phyloP scores from a whole-genome alignment of 1,284 basidiomycete species.

The Rhodotorula sp. region DNA sequence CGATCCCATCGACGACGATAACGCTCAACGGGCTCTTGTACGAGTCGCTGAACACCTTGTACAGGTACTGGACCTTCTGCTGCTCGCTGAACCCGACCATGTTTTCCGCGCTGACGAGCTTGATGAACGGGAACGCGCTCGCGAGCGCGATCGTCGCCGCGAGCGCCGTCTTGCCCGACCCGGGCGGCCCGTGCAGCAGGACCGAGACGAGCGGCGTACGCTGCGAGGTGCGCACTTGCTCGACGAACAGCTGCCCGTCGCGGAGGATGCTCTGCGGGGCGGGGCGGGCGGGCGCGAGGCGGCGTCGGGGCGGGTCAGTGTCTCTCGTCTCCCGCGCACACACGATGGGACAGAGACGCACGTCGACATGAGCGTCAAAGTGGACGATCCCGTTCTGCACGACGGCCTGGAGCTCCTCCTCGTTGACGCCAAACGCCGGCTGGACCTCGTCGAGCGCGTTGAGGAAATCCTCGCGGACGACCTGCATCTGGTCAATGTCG shows the following conservation, averaged over 20 bases:
- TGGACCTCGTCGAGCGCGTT: conserved; percentile 92
- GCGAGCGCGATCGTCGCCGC: conserved; percentile 92
- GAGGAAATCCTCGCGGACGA: conserved; percentile 85
- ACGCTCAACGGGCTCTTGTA: conserved; percentile 97
- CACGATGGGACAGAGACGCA: conserved; percentile 64
- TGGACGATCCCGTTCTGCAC: conserved; percentile 98
- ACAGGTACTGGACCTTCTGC: conserved; percentile 89
- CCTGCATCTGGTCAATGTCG: conserved; percentile 89
- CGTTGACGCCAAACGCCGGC: conserved; percentile 95
- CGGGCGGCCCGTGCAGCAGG: conserved; percentile 82
- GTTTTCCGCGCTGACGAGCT: conserved; percentile 90
- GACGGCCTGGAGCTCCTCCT: conserved; percentile 92
- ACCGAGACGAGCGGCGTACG: conserved; percentile 91
- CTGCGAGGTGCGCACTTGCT: conserved; percentile 88
- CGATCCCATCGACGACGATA: conserved; percentile 93
- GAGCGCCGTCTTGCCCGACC: conserved; percentile 92
- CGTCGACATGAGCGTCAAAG: conserved; percentile 73
- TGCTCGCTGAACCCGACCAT: conserved; percentile 94
- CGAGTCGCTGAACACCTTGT: conserved; percentile 92
- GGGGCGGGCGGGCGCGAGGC: background rate
- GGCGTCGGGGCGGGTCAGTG: too few relatives aligned
- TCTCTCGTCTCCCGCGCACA: conserved; percentile 65
- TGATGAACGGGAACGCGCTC: conserved; percentile 96
- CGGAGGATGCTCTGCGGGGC: conserved; percentile 72
- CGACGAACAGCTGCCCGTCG: conserved; percentile 88